A percentile compares a stretch with the other conserved stretches of the same genome.
Evolutionary conservation across 768 basidiomycete genomes (phyloP).

Genomic region (Pulveroboletus frians): DNA sequence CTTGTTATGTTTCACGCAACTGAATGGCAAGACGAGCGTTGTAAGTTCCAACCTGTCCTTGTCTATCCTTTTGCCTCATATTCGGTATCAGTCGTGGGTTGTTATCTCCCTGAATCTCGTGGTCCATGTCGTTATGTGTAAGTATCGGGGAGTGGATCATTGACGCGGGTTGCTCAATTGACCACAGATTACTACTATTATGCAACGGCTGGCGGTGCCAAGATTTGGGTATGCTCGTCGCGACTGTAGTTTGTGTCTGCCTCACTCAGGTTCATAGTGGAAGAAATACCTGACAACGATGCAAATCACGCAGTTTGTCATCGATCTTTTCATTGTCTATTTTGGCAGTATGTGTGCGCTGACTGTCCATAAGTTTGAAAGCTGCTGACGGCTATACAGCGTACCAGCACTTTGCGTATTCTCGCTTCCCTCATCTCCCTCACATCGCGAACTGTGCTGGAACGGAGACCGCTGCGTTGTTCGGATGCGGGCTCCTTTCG

Average conservation of each 20-base stretch:
- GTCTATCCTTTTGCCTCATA: not conserved
- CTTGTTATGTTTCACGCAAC: constrained; percentile 87
- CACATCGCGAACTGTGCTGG: constrained; percentile 80
- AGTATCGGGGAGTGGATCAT: constrained; percentile 28
- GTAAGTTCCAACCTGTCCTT: constrained; percentile 43
- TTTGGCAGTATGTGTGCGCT: constrained; percentile 74
- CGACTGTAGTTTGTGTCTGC: not conserved
- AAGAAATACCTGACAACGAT: constrained; percentile 96
- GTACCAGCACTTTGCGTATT: constrained; percentile 75
- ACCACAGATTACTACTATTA: constrained; percentile 94
- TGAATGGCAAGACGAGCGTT: constrained; percentile 91
- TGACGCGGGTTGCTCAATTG: not conserved
- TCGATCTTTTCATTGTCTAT: constrained; percentile 88
- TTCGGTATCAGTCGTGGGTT: constrained; percentile 78
- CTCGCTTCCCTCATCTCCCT: constrained; percentile 63
- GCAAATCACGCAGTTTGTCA: constrained; percentile 95
- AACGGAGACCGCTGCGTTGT: constrained; percentile 78
- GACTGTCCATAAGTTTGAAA: not conserved
- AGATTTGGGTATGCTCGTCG: constrained; percentile 74
- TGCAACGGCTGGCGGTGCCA: constrained; percentile 94
- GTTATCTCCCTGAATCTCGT: constrained; percentile 85
- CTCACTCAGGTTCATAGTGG: constrained; percentile 55
- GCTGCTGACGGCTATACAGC: constrained; percentile 33
- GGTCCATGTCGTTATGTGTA: constrained; percentile 98
- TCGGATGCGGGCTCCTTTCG: constrained; percentile 85